A percentile compares a stretch with the other conserved stretches of the same genome.
Conservation (phyloP, 768 basidiomycete genomes). For the Collybiopsis luxurians region DNA sequence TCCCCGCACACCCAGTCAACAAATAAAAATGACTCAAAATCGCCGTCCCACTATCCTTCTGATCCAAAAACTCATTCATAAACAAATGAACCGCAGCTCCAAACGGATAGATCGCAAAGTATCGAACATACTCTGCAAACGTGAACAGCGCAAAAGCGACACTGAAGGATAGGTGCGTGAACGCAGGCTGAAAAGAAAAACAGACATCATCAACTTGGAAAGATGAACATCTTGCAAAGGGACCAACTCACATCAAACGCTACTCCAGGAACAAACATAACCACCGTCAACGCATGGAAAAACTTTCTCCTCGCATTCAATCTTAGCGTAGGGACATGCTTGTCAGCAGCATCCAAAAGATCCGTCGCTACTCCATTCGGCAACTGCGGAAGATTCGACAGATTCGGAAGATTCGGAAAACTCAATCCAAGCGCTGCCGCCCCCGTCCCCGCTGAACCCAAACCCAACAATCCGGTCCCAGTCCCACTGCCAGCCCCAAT, state of each 20-base stretch:
- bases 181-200: conserved; percentile 73
- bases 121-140: conserved; percentile 96
- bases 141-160: conserved; percentile 93
- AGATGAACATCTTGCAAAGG: neutral
- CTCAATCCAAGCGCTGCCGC: conserved; percentile 34
- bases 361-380: conserved; percentile 50
- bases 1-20: conserved; percentile 90
- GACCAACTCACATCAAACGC: conserved; percentile 75
- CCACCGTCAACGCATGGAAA: conserved; percentile 93
- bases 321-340: conserved; percentile 84
- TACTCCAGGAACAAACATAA: conserved; percentile 96
- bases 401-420: conserved; percentile 50
- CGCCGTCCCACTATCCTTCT: conserved; percentile 92
- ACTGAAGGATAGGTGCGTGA: conserved; percentile 93
- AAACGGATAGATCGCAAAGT: conserved; percentile 97
- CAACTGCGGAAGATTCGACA: conserved; percentile 31
- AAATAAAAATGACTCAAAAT: conserved; percentile 98
- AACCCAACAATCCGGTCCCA: no score
- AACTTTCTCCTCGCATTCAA: conserved; percentile 94
- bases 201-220: neutral
- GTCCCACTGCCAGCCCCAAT: conserved; percentile 7
- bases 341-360: conserved; percentile 82
- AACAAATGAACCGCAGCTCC: conserved; percentile 92
- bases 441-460: neutral
- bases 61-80: conserved; percentile 96